Conservation (phyloP, 805 yeast species). For the Ogataea paradorogensis region DNA sequence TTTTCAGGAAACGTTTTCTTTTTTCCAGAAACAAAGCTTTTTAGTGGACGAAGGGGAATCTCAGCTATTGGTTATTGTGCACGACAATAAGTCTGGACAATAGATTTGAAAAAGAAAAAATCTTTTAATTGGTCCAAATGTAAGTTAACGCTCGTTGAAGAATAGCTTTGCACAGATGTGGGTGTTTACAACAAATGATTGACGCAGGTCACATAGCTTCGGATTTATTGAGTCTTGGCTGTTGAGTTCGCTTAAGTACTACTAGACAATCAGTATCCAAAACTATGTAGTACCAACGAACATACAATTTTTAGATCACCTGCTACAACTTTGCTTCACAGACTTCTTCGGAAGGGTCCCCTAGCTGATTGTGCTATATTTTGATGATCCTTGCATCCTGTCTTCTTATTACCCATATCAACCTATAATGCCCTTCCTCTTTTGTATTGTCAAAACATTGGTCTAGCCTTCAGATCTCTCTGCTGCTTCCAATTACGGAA, state of each 20-base stretch:
- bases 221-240: neutral
- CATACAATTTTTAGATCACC: no score
- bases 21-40: constrained; percentile 10
- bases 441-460: neutral
- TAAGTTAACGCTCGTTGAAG: constrained; percentile 1
- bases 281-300: no score
- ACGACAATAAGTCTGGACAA: constrained; percentile 4
- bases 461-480: constrained; percentile 4
- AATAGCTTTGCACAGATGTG: neutral
- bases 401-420: no score
- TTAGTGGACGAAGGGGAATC: constrained; percentile 8
- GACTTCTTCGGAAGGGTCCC: no score
- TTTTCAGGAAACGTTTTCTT: constrained; percentile 16
- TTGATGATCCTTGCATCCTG: no score
- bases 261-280: no score
- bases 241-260: no score
- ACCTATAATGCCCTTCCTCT: neutral
- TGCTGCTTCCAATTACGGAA: neutral
- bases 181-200: neutral
- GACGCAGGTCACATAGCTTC: neutral
- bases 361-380: no score
- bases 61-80: neutral
- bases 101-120: neutral
- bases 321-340: no score
- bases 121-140: neutral